A percentile compares a stretch with the other conserved stretches of the same genome.
Evolutionary conservation across 495 filamentous ascomycete genomes (phyloP).

Genomic region (Friedmanniomyces simplex): DNA sequence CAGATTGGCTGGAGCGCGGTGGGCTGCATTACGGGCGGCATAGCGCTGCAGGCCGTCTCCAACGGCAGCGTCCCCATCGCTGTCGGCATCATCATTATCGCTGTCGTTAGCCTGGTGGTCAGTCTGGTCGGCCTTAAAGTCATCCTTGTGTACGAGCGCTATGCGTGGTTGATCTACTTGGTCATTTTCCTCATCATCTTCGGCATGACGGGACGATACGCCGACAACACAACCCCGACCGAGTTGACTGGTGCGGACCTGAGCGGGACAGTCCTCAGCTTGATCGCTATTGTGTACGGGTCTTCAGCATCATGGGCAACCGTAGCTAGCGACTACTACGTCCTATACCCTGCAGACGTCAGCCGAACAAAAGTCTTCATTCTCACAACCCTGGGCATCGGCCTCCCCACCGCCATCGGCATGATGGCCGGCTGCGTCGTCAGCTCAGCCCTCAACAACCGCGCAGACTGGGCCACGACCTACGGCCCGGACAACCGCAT

Average conservation of each 20-base stretch:
- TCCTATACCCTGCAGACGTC: conserved; percentile 47
- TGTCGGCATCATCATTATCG: conserved; percentile 41
- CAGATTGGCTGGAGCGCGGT: conserved; percentile 42
- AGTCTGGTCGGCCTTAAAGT: conserved; percentile 34
- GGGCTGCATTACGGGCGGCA: conserved; percentile 38
- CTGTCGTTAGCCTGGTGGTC: conserved; percentile 35
- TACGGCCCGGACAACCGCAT: conserved; percentile 41
- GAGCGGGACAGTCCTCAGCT: conserved; percentile 39
- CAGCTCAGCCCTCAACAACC: conserved; percentile 19
- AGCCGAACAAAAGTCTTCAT: conserved; percentile 43
- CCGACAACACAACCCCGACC: conserved; percentile 31
- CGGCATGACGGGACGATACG: conserved; percentile 40
- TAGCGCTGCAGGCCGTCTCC: conserved; percentile 43
- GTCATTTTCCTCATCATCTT: conserved; percentile 50
- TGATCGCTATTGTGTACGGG: conserved; percentile 45
- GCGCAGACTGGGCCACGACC: conserved; percentile 37
- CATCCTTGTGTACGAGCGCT: conserved; percentile 34
- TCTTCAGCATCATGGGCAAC: conserved; percentile 40
- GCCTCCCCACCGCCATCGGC: conserved; percentile 46
- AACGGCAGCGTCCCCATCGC: conserved; percentile 36
- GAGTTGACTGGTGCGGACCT: conserved; percentile 22
- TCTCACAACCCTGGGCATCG: conserved; percentile 39
- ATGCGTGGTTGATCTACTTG: conserved; percentile 36
- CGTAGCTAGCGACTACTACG: conserved; percentile 53
- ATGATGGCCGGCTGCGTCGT: conserved; percentile 39